These are phyloP conservation scores for Eucalyptus leucophloia DNA, from an alignment of 345 rosid species.

Conservation along the genomic window DNA sequence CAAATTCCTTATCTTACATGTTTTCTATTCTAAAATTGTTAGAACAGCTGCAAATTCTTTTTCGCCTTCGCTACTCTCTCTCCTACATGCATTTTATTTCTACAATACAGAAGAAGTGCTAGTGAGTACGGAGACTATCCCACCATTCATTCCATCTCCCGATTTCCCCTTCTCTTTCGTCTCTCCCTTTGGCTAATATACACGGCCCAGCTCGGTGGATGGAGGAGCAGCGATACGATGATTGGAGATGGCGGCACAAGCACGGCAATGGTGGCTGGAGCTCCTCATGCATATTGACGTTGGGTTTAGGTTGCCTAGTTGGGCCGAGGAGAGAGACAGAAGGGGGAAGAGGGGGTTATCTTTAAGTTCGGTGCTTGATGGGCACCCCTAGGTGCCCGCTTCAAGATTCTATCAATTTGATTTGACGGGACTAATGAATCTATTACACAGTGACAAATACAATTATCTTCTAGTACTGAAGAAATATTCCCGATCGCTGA, in stretches of 20 bases:
- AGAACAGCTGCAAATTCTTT: not conserved
- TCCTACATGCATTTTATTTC: not conserved
- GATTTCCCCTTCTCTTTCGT: not conserved
- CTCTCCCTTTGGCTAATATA: not conserved
- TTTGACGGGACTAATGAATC: not conserved
- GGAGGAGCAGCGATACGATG: not conserved
- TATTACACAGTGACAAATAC: accelerated
- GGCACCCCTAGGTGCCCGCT: too few species aligned
- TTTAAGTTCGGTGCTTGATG: too few species aligned
- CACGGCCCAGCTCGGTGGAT: not conserved
- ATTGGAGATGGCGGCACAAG: not conserved
- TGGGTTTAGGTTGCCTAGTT: not conserved
- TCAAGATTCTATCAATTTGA: too few species aligned
- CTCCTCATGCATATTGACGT: not conserved
- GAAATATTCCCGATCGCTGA: not conserved
- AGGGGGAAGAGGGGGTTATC: too few species aligned
- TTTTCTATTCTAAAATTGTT: not conserved
- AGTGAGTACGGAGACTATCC: not conserved
- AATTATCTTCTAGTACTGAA: too few species aligned
- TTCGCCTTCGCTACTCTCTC: not conserved
- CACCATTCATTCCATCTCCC: not conserved
- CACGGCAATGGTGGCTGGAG: not conserved
- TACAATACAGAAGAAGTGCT: not conserved
- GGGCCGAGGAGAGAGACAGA: too few species aligned
- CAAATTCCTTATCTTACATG: not conserved